Base-by-base conservation (phyloP, 495 filamentous ascomycete genomes). In the Xylaria curta region DNA sequence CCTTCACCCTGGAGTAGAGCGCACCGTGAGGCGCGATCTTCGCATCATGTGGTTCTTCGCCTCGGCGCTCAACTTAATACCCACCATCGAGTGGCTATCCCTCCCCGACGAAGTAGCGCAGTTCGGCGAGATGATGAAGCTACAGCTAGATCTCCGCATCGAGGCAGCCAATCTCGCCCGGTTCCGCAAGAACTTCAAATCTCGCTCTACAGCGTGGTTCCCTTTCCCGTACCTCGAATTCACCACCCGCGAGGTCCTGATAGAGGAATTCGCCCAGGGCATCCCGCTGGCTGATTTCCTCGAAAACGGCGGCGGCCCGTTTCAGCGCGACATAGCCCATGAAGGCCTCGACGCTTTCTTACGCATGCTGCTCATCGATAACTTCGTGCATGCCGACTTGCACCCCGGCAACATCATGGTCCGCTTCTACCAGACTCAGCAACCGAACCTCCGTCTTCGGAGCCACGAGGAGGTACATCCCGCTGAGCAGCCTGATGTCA, bases 321-420 rank as follows among this genome's bases (percentile, higher is more conserved):
- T 97, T 81, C 94, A 97, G 78, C 87, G 91, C 69, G 97, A 98
- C 63, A 97, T 99, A 70, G 94, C 96, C 13, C 91, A 96, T 72
- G 95, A 98, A 85, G 97, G 97, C 4, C 89, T 99, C 7, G 94
- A 99, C 76, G 94, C 95, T n/a, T 99, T 99, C 82, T 81, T 99
- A 67, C 94, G 94, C 72, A 99, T 99, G 97, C 86, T 99, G 4
- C 86, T 99, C 15, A 91, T 99, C 64, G 97, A 99, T 79, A 98
- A 99, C 77, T 99, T 99, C 78, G 90, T 98, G 65, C 97, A 99
- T 75, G 96, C 97, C n/a, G 97, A 99, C 81, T 85, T 99, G 12
- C 97, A 99, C 76, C 97, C 97, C 0, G 97, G 97, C 9, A 99
- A 99, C 79, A 98, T 99, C 83, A 98, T 99, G 95, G 97, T 99